Evolutionary conservation across 2,329 filamentous ascomycete species (phyloP).

Genomic region (Microdochium bolleyi): DNA sequence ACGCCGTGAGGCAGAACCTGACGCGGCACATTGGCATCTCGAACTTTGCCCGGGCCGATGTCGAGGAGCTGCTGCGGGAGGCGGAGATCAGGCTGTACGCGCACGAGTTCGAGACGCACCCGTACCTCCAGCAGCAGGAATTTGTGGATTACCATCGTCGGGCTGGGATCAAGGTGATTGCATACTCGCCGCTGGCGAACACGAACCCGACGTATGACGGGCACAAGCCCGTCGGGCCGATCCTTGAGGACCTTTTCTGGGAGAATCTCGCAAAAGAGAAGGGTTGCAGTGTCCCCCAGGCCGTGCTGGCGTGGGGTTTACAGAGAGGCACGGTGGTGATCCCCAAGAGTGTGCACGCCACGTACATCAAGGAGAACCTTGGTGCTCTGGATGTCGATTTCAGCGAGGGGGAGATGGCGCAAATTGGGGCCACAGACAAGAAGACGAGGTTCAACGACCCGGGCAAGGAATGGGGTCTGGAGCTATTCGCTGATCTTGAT

Average conservation of each 20-base stretch:
- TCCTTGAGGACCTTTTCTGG: constrained; percentile 33
- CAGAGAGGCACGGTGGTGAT: constrained; percentile 38
- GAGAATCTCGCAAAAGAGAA: constrained; percentile 27
- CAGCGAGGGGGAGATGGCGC: constrained; percentile 25
- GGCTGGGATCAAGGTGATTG: constrained; percentile 32
- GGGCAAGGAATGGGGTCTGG: constrained; percentile 26
- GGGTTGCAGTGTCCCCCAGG: constrained; percentile 31
- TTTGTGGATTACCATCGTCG: constrained; percentile 35
- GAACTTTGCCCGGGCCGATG: constrained; percentile 43
- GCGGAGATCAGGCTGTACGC: constrained; percentile 42
- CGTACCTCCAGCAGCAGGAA: constrained; percentile 40
- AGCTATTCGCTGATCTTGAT: constrained; percentile 29
- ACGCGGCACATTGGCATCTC: constrained; percentile 52
- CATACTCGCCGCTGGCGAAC: constrained; percentile 44
- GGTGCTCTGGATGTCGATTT: constrained; percentile 38
- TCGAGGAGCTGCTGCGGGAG: constrained; percentile 28
- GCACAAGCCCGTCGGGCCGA: constrained; percentile 14
- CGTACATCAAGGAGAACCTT: constrained; percentile 35
- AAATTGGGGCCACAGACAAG: constrained; percentile 19
- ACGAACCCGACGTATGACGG: constrained; percentile 36
- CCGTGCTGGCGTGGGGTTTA: constrained; percentile 38
- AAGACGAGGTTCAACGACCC: constrained; percentile 29
- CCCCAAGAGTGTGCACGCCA: constrained; percentile 37
- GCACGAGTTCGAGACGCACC: constrained; percentile 50
- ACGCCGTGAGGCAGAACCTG: constrained; percentile 41